Evolutionary conservation across 1,284 basidiomycete species (phyloP), one percentile per base, ranked within the genome.

Genomic region (Heterobasidion annosum): DNA sequence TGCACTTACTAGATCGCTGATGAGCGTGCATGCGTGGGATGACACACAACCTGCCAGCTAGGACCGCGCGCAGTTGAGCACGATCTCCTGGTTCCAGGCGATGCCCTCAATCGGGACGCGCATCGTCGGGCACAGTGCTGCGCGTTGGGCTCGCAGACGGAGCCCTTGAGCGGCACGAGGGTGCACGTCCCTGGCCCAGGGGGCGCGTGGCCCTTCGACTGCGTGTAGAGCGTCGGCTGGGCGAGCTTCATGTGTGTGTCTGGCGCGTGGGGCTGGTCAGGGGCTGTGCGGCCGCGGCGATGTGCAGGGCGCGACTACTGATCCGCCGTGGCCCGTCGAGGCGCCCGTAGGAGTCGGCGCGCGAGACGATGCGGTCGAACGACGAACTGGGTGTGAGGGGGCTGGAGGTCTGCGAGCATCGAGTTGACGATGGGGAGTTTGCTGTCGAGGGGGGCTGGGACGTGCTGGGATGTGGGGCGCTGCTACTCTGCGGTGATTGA

Each of bases 61-160:
- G 25, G 52, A 55, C 65, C 65, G 65, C 62, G 61, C 65, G 42
- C 56, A 55, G 52, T 65, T 63, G 64, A 65, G 65, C 51, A 64
- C 64, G 43, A 66, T 55, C 56, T 66, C 64, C 46, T 56, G 51
- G 54, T 66, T 57, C 65, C 64, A 66, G 19, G 50, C 32, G 12
- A 63, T 54, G 42, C 57, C 54, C 35, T 54, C 50, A 7, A 18
- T 18, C 18, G 64, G 65, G 32, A 51, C 49, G 50, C 59, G 63
- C 65, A 66, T 65, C 16, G 63, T 64, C 42, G 64, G 64, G 37
- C 56, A 59, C 58, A 61, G 33, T 44, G 56, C 47, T 57, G 60
- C 15, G 58, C 46, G 43, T 59, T 62, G 15, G 53, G 13, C 59
- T 57, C 47, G 35, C 54, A 16, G 56, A 46, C 6, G 56, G 32